Conservation (phyloP, 306 rosid genomes). For the Albizia julibrissin region DNA sequence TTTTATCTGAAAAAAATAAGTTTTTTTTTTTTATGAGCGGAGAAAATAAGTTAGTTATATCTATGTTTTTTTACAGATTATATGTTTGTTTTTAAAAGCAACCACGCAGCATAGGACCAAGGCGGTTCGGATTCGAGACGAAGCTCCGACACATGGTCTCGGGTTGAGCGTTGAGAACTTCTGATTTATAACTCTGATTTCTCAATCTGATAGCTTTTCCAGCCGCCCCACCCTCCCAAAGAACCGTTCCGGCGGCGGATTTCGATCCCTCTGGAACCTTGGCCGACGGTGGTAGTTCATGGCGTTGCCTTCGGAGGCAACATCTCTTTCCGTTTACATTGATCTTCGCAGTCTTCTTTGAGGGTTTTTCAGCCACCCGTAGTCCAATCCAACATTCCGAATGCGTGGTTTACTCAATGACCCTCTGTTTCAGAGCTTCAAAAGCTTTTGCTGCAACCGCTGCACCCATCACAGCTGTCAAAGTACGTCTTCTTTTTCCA, state of each 20-base stretch:
- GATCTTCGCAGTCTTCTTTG: background rate
- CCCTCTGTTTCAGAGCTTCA: constrained; percentile 67
- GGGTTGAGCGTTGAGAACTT: background rate
- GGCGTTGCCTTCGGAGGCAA: constrained; percentile 19
- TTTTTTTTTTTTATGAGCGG: too few relatives aligned
- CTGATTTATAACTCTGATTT: background rate
- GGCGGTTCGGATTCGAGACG: background rate
- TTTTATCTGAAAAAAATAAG: too few relatives aligned
- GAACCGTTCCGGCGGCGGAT: constrained; percentile 1
- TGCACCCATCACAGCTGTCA: constrained; percentile 38
- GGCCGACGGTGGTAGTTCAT: background rate
- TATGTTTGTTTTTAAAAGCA: background rate
- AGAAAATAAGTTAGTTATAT: too few relatives aligned
- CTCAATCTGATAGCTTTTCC: background rate
- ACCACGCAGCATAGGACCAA: background rate
- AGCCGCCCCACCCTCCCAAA: background rate
- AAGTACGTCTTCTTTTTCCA: constrained; percentile 50
- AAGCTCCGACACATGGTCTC: background rate
- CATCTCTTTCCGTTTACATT: background rate
- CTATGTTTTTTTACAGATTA: too few relatives aligned
- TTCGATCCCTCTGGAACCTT: background rate
- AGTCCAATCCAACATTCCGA: constrained; percentile 2
- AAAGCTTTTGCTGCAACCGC: constrained; percentile 42
- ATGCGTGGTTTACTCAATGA: constrained; percentile 58
- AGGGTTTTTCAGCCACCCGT: background rate